These are phyloP conservation scores for Cryptococcus sp. DNA, from an alignment of 1,284 basidiomycete species.

Conservation along the genomic window DNA sequence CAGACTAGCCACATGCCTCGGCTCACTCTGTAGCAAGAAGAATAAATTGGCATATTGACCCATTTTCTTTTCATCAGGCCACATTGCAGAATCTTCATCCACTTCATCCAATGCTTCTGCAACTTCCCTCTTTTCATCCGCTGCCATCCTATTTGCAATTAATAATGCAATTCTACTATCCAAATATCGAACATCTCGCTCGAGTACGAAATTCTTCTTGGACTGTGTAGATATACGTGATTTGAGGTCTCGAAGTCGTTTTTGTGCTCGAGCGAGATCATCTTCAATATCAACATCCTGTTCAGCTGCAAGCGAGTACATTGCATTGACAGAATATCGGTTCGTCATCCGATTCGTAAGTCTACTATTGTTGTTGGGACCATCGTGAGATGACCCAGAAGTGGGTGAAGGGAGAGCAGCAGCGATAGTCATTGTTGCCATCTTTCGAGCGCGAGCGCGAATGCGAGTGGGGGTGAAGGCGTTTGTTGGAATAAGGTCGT, in stretches of 20 bases:
- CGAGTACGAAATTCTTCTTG: slow-evolving; percentile 99
- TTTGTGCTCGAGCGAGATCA: slow-evolving; percentile 95
- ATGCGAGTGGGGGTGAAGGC: too few species aligned
- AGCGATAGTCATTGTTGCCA: slow-evolving; percentile 5
- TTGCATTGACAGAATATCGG: slow-evolving; percentile 89
- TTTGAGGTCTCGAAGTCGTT: slow-evolving; percentile 90
- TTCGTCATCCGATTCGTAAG: slow-evolving; percentile 82
- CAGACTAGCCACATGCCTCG: slow-evolving; percentile 89
- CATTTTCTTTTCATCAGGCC: slow-evolving; percentile 87
- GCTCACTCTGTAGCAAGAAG: slow-evolving; percentile 96
- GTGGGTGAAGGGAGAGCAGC: slow-evolving; percentile 17
- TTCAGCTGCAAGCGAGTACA: slow-evolving; percentile 97
- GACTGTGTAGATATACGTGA: slow-evolving; percentile 96
- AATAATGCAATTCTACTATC: slow-evolving; percentile 95
- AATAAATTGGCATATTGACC: slow-evolving; percentile 95
- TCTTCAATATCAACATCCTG: slow-evolving; percentile 99
- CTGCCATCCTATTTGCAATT: slow-evolving; percentile 96
- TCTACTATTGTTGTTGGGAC: slow-evolving; percentile 17
- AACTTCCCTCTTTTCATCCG: slow-evolving; percentile 93
- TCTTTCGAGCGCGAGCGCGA: too few species aligned
- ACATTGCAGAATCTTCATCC: slow-evolving; percentile 77
- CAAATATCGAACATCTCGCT: slow-evolving; percentile 95
- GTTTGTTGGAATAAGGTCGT: too few species aligned
- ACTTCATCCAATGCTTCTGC: slow-evolving; percentile 92
- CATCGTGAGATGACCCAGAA: slow-evolving; percentile 12